Evolutionary conservation across 345 rosid species (phyloP).

Genomic region (Hypericum androsaemum): DNA sequence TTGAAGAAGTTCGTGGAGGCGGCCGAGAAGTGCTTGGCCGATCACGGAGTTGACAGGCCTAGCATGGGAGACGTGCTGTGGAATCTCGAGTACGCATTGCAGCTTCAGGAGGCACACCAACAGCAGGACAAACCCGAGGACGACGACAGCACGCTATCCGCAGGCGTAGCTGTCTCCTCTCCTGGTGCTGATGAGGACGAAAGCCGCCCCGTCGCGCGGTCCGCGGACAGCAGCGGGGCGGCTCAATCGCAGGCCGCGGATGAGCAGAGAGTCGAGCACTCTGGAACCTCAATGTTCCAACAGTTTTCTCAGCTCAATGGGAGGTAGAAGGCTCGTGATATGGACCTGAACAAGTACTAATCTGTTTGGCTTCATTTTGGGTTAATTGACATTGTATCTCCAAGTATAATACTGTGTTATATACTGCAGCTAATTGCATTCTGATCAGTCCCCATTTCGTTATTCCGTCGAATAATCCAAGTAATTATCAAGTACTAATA

Average conservation of each 20-base stretch:
- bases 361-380: too few species aligned
- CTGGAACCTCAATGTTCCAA: constrained; percentile 57
- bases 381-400: too few species aligned
- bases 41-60: constrained; percentile 88
- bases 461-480: too few species aligned
- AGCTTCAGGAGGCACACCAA: constrained; percentile 77
- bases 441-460: too few species aligned
- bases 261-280: constrained; percentile 24
- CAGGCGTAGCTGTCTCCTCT: constrained; percentile 7
- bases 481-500: too few species aligned
- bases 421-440: too few species aligned
- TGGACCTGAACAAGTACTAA: too few species aligned
- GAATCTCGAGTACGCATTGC: constrained; percentile 91
- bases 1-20: constrained; percentile 94
- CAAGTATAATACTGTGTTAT: too few species aligned
- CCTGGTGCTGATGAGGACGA: constrained; percentile 16
- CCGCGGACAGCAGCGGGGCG: constrained; percentile 31
- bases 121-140: constrained; percentile 40
- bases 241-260: constrained; percentile 30
- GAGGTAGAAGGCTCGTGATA: constrained; percentile 21
- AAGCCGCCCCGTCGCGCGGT: constrained; percentile 18
- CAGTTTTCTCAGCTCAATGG: constrained; percentile 58
- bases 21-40: constrained; percentile 94
- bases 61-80: constrained; percentile 98
- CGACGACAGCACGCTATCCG: constrained; percentile 17